Conservation (phyloP, 2,329 filamentous ascomycete genomes). For the Diaporthe longicolla region DNA sequence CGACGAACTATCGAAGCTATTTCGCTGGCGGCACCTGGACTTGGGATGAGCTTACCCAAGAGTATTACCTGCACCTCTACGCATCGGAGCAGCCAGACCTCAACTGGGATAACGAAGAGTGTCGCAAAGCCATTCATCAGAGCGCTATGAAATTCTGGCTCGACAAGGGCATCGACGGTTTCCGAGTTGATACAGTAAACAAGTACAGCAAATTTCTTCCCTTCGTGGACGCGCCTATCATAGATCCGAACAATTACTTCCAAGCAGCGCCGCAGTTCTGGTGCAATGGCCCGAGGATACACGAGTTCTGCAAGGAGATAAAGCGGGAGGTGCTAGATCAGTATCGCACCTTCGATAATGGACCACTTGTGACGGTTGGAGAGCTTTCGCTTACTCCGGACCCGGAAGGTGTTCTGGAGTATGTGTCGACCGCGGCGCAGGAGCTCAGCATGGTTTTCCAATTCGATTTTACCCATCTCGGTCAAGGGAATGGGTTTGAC, state of each 20-base stretch:
- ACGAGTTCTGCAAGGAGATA: conserved; percentile 75
- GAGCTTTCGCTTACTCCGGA: conserved; percentile 72
- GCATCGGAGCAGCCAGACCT: conserved; percentile 80
- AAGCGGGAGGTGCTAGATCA: conserved; percentile 63
- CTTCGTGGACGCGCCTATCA: conserved; percentile 67
- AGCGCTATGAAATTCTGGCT: conserved; percentile 81
- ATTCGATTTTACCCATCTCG: conserved; percentile 55
- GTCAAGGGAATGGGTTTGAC: conserved; percentile 61
- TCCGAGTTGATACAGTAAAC: conserved; percentile 78
- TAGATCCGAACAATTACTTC: conserved; percentile 53
- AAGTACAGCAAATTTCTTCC: conserved; percentile 74
- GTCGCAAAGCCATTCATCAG: conserved; percentile 77
- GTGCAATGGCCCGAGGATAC: conserved; percentile 73
- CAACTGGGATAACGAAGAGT: conserved; percentile 80
- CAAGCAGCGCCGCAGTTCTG: conserved; percentile 65
- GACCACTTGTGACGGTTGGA: conserved; percentile 68
- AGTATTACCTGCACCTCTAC: conserved; percentile 75
- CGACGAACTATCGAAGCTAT: conserved; percentile 69
- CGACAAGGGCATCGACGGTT: conserved; percentile 75
- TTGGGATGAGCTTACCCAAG: conserved; percentile 64
- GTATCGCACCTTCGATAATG: conserved; percentile 60
- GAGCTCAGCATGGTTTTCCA: conserved; percentile 70
- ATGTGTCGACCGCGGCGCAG: conserved; percentile 65
- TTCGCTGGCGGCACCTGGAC: conserved; percentile 66
- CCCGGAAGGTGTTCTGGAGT: conserved; percentile 65